Base-by-base conservation (phyloP, 2,329 filamentous ascomycete genomes). In the Aspergillus chevalieri region DNA sequence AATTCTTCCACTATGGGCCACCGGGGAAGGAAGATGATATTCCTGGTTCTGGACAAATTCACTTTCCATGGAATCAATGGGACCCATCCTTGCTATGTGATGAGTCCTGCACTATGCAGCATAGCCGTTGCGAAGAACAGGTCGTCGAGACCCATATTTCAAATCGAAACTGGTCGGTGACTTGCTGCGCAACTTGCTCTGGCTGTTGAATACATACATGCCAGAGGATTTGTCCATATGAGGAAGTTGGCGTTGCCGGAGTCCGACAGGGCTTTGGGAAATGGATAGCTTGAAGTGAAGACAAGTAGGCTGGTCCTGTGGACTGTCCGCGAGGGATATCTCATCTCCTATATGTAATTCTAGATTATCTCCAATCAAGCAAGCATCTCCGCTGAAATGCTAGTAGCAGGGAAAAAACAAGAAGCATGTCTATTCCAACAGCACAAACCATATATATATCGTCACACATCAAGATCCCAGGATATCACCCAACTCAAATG, bases 201-300 rank as follows among this genome's bases (percentile, higher is more conserved):
- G n/a, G 58, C 43, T 17, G 33, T 61, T 24, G 38, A 46, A 24
- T 64, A 65, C 52, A 51, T 63, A 3, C 62, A 65, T 54, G 52
- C 52, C 26, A 47, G 60, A 53, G 61, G 57, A 2, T 57, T 59
- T 44, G 58, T 62, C 24, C 59, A 66, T 56, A 67, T 69, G 59
- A 52, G 58, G 0, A 67, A 64, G 34, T 70, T 65, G 66, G 62
- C 43, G n/a, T 50, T 62, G 33, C 60, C 60, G 43, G 53, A 60
- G 41, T 53, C 41, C 3, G 41, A 53, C 21, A 44, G 39, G 43
- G 48, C 46, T 15, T 49, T 10, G 3, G 33, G 6, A 15, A 36
- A 9, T 3, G 8, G 8, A 2, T 26, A 26, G 24, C 24, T 26
- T 26, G 8, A 10, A 26, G 24, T 9, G 6, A 26, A 8, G 8